A percentile compares a stretch with the other conserved stretches of the same genome.
These are phyloP conservation scores for Torrubiella hemipterigena DNA, from an alignment of 2,329 filamentous ascomycete genomes.

Conservation along the genomic window DNA sequence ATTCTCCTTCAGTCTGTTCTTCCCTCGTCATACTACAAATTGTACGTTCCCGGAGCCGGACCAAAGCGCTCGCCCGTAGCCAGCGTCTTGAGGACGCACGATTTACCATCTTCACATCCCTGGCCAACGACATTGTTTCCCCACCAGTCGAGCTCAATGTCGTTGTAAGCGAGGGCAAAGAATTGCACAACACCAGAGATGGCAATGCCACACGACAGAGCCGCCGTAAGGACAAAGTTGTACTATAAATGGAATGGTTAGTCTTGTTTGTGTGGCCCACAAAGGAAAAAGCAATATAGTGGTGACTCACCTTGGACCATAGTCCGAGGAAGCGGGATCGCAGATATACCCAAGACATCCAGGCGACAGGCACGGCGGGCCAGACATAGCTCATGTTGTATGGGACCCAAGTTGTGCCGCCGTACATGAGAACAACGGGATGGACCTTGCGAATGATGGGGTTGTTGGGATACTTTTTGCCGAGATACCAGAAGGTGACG, in stretches of 20 bases:
- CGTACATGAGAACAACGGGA: slow-evolving; percentile 27
- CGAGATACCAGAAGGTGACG: slow-evolving; percentile 21
- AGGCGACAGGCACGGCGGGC: slow-evolving; percentile 34
- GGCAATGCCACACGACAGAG: slow-evolving; percentile 27
- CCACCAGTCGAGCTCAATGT: slow-evolving; percentile 25
- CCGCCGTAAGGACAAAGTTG: slow-evolving; percentile 28
- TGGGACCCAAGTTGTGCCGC: slow-evolving; percentile 25
- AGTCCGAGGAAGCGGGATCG: slow-evolving; percentile 30
- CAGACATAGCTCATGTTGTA: slow-evolving; percentile 35
- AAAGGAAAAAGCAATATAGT: too few relatives aligned
- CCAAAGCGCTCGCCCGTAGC: slow-evolving; percentile 15
- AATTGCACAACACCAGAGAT: slow-evolving; percentile 29
- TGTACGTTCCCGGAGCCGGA: slow-evolving; percentile 9
- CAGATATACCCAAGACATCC: slow-evolving; percentile 34
- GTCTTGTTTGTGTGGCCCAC: too few relatives aligned
- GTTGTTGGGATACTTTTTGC: slow-evolving; percentile 19
- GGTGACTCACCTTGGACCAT: slow-evolving; percentile 31
- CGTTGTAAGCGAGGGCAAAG: slow-evolving; percentile 28
- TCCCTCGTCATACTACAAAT: too few relatives aligned
- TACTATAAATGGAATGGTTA: slow-evolving; percentile 10
- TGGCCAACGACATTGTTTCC: slow-evolving; percentile 19
- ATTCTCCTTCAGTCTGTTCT: too few relatives aligned
- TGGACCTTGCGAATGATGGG: slow-evolving; percentile 25
- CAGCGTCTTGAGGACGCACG: slow-evolving; percentile 5
- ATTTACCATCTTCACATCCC: slow-evolving; percentile 26